phyloP scores from a whole-genome alignment of 2,329 filamentous ascomycete genomes.

The Calycina marina region DNA sequence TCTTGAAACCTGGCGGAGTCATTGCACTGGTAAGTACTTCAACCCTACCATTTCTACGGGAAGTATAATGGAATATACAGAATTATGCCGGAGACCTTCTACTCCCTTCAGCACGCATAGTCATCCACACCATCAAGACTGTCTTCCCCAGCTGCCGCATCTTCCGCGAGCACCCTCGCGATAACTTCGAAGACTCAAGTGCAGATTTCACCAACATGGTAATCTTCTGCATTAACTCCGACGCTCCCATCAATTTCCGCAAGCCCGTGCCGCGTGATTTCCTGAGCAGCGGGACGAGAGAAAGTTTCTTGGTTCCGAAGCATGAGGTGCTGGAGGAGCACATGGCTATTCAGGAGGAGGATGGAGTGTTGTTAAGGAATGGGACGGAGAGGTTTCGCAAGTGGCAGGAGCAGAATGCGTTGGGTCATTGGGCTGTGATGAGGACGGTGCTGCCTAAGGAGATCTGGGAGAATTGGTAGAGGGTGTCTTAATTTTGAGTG shows the following conservation, averaged over 20 bases:
- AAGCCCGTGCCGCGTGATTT: conserved; percentile 48
- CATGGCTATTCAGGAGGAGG: conserved; percentile 21
- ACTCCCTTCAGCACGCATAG: conserved; percentile 59
- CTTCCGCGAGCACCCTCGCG: conserved; percentile 61
- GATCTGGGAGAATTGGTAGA: conserved; percentile 82
- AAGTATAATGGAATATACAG: conserved; percentile 27
- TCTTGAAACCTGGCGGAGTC: conserved; percentile 66
- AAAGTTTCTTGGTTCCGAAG: conserved; percentile 55
- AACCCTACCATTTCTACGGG: not conserved
- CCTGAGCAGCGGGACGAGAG: conserved; percentile 55
- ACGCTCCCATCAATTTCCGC: conserved; percentile 46
- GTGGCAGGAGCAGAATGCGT: conserved; percentile 62
- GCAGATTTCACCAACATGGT: conserved; percentile 90
- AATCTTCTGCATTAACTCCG: conserved; percentile 54
- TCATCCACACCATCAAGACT: conserved; percentile 66
- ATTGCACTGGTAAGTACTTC: conserved; percentile 66
- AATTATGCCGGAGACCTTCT: conserved; percentile 89
- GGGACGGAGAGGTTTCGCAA: conserved; percentile 51
- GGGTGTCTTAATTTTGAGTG: too few relatives aligned
- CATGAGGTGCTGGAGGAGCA: conserved; percentile 41
- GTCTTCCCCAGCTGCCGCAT: conserved; percentile 85
- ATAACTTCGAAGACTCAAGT: conserved; percentile 32
- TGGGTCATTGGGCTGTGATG: conserved; percentile 89
- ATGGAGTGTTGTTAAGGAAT: conserved; percentile 42
- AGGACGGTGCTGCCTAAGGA: conserved; percentile 59